Percentiles rank a stretch among this genome's conserved stretches.
Evolutionary conservation across 176 grass and related monocot species (phyloP).

Genomic region (Musa beccarii): DNA sequence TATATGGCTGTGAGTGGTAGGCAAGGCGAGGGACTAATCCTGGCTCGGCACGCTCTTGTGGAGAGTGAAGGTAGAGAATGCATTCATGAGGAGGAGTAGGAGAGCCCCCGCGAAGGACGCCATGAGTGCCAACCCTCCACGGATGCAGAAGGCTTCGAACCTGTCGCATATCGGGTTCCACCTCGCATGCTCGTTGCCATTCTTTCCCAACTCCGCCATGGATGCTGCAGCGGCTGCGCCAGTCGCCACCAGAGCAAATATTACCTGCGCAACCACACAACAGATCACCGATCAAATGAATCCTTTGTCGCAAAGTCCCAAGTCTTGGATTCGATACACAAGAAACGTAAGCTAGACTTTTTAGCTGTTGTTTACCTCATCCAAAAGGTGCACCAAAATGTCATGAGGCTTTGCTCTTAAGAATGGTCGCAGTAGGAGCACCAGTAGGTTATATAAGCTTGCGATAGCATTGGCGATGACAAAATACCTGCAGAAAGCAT

Average conservation of each 20-base stretch:
- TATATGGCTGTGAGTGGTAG: too few species aligned
- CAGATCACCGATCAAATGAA: neutral
- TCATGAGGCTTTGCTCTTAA: conserved; percentile 25
- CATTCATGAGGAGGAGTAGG: conserved; percentile 41
- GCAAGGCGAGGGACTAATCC: too few species aligned
- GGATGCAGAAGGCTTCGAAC: conserved; percentile 63
- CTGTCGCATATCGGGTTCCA: conserved; percentile 83
- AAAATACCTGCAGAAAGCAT: conserved; percentile 43
- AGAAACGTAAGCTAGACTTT: neutral
- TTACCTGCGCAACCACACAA: conserved; percentile 35
- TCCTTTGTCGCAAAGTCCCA: neutral
- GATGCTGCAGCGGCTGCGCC: conserved; percentile 43
- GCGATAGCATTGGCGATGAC: conserved; percentile 54
- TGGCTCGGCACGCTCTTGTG: neutral
- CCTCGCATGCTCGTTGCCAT: conserved; percentile 65
- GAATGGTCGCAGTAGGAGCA: conserved; percentile 27
- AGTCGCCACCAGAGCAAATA: conserved; percentile 48
- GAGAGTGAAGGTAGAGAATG: conserved; percentile 29
- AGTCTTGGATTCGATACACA: neutral
- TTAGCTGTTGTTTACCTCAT: conserved; percentile 34
- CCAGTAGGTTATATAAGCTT: conserved; percentile 39
- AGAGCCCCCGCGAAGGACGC: conserved; percentile 41
- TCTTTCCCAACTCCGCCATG: conserved; percentile 63
- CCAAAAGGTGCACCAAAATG: conserved; percentile 37
- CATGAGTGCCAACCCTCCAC: conserved; percentile 39